These are phyloP conservation scores for Ceratorhiza oryzae-sativae DNA, from an alignment of 1,284 basidiomycete genomes.

Conservation along the genomic window DNA sequence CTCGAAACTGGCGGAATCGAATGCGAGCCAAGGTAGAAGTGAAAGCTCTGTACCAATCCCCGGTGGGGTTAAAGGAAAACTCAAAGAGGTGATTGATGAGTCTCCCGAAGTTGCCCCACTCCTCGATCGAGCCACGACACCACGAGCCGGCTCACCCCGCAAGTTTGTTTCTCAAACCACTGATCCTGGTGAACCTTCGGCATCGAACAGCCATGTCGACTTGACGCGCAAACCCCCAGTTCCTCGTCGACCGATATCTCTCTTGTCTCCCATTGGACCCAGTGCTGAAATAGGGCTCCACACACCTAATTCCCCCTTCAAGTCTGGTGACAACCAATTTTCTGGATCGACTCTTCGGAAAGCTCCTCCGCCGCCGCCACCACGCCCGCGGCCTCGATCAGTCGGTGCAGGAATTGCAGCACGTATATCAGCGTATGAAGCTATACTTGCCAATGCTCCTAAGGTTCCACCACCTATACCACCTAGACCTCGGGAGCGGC, in stretches of 20 bases:
- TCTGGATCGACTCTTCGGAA: neutral
- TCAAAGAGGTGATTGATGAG: neutral
- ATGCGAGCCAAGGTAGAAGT: neutral
- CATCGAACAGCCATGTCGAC: neutral
- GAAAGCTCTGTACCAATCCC: neutral
- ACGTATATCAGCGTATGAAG: constrained; percentile 33
- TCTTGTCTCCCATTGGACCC: neutral
- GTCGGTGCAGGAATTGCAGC: constrained; percentile 23
- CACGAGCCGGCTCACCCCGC: neutral
- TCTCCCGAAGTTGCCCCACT: neutral
- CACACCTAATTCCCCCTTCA: neutral
- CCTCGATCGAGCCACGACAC: neutral
- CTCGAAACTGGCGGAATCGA: neutral
- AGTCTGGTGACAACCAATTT: neutral
- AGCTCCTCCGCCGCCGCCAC: constrained; percentile 31
- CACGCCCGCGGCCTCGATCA: neutral
- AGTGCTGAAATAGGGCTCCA: neutral
- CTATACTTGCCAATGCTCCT: constrained; percentile 30
- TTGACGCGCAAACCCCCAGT: neutral
- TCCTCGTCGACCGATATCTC: neutral
- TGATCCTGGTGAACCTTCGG: neutral
- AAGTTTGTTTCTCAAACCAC: neutral
- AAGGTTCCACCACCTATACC: constrained; percentile 33
- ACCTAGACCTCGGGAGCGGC: constrained; percentile 18
- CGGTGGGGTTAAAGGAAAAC: neutral